Conservation (phyloP, 495 filamentous ascomycete species). For the Penicillium paxilli region DNA sequence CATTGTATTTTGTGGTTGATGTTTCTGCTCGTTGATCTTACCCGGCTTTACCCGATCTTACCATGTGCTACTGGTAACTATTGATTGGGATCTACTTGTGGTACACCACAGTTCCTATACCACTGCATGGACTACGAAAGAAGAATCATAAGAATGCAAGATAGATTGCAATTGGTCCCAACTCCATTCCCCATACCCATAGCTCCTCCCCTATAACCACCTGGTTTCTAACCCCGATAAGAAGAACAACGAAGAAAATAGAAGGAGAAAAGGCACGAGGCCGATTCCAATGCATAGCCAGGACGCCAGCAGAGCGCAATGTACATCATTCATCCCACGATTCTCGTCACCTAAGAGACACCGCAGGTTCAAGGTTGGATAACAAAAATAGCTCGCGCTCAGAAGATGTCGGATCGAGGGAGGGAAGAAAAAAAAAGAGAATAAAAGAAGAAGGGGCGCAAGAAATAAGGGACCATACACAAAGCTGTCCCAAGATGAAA, state of each 20-base stretch:
- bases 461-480: not conserved
- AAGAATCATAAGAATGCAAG: conserved; percentile 7
- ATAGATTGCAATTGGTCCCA: conserved; percentile 18
- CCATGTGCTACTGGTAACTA: not conserved
- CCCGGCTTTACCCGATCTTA: not conserved
- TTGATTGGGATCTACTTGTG: no score
- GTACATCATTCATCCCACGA: conserved; percentile 20
- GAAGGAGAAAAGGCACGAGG: conserved; percentile 6
- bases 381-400: not conserved
- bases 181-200: conserved; percentile 17
- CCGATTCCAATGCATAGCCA: conserved; percentile 29
- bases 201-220: conserved; percentile 4
- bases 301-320: conserved; percentile 28
- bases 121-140: no score
- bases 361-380: not conserved
- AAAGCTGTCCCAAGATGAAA: conserved; percentile 1
- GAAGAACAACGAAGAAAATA: not conserved
- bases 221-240: conserved; percentile 6
- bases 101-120: no score
- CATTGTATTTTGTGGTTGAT: no score
- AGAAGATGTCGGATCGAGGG: not conserved
- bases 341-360: conserved; percentile 7
- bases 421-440: not conserved
- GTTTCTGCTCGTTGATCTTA: not conserved
- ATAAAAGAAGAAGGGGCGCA: not conserved